phyloP scores from a whole-genome alignment of 805 yeast genomes.

The Metschnikowia dekortorum region DNA sequence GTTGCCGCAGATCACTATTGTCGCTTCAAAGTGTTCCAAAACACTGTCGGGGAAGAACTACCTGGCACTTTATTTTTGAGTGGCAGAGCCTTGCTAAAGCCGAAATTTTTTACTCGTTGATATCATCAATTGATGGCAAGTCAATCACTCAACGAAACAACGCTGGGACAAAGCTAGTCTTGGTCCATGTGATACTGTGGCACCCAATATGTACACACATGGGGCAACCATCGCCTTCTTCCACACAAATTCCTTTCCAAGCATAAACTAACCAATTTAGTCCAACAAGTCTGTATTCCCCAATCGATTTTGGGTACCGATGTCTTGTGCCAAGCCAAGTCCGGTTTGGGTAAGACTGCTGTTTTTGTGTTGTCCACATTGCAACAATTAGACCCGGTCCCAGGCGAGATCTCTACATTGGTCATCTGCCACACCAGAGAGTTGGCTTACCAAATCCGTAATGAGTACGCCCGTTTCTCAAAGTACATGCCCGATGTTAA shows the following conservation, averaged over 20 bases:
- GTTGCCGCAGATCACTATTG: neutral
- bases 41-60: neutral
- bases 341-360: slow-evolving; percentile 99
- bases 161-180: neutral
- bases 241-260: neutral
- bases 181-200: neutral
- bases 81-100: no score
- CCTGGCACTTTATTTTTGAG: no score
- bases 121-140: neutral
- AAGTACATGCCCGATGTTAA: slow-evolving; percentile 97
- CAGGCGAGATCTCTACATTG: slow-evolving; percentile 92
- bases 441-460: slow-evolving; percentile 95
- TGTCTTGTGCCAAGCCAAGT: slow-evolving; percentile 97
- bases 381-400: slow-evolving; percentile 95
- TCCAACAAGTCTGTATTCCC: slow-evolving; percentile 97
- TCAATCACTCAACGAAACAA: neutral
- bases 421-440: slow-evolving; percentile 98
- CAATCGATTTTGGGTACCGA: slow-evolving; percentile 97
- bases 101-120: no score
- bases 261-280: slow-evolving; percentile 40
- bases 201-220: neutral
- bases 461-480: slow-evolving; percentile 95
- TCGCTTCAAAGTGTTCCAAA: neutral
- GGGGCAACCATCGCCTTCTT: neutral
- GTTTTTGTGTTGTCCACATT: slow-evolving; percentile 93